A percentile compares a stretch with the other conserved stretches of the same genome.
Evolutionary conservation across 2,329 filamentous ascomycete genomes (phyloP).

Genomic region (Lasiodiplodia sp.): DNA sequence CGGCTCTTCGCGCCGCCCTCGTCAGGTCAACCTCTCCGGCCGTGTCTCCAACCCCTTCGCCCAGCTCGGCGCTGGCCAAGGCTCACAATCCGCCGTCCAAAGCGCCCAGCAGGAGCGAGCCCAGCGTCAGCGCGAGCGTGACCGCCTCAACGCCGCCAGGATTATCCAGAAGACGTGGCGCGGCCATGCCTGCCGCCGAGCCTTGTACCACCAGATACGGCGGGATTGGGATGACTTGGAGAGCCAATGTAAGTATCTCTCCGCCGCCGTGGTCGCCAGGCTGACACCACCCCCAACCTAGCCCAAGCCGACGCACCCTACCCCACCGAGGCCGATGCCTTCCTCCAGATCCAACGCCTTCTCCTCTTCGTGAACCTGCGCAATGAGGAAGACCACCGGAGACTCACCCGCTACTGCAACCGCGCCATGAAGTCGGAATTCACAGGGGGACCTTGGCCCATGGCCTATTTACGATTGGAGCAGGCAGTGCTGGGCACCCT

Average conservation of each 20-base stretch:
- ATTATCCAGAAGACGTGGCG: constrained; percentile 84
- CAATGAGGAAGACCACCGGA: constrained; percentile 47
- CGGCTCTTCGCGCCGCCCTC: constrained; percentile 81
- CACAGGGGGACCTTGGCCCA: constrained; percentile 47
- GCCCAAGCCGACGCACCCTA: constrained; percentile 40
- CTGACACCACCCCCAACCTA: constrained; percentile 1
- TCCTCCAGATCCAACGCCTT: constrained; percentile 51
- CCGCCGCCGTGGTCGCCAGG: background rate
- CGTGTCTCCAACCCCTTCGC: constrained; percentile 82
- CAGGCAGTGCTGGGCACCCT: constrained; percentile 47
- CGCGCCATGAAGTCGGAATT: constrained; percentile 45
- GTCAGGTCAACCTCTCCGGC: constrained; percentile 94
- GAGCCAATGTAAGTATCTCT: constrained; percentile 34
- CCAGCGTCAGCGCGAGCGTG: constrained; percentile 80
- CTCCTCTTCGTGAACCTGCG: constrained; percentile 52
- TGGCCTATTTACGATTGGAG: constrained; percentile 52
- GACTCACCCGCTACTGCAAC: constrained; percentile 50
- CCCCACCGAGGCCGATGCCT: constrained; percentile 46
- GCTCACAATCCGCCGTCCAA: constrained; percentile 76
- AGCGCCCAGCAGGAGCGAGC: constrained; percentile 87
- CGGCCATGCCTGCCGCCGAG: constrained; percentile 70
- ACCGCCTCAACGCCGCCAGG: constrained; percentile 75
- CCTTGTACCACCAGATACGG: constrained; percentile 62
- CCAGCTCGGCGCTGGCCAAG: constrained; percentile 59
- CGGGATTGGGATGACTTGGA: constrained; percentile 44